These are phyloP conservation scores for Populus nigra DNA, from an alignment of 345 rosid genomes.

Conservation along the genomic window DNA sequence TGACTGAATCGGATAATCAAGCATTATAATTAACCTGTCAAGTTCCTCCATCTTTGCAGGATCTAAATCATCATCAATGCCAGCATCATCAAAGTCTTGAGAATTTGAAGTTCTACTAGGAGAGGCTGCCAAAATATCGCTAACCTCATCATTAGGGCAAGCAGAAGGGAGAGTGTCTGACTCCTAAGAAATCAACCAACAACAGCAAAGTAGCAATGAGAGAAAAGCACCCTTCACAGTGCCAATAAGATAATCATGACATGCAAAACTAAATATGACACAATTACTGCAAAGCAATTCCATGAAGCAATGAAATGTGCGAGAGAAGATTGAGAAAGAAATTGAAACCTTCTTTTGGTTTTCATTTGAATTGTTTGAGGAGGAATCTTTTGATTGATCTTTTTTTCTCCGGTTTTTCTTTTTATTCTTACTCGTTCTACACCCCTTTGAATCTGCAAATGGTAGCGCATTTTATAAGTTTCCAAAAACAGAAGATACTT, in stretches of 20 bases:
- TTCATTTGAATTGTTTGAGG: constrained; percentile 34
- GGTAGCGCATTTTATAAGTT: constrained; percentile 9
- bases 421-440: constrained; percentile 52
- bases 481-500: not conserved
- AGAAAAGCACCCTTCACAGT: not conserved
- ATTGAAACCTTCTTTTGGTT: constrained; percentile 45
- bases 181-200: constrained; percentile 42
- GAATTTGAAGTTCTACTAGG: constrained; percentile 38
- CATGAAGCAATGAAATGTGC: not conserved
- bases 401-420: constrained; percentile 70
- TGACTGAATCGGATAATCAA: not conserved
- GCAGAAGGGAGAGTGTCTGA: constrained; percentile 28
- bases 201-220: constrained; percentile 1
- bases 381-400: constrained; percentile 46
- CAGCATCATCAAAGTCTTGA: constrained; percentile 56
- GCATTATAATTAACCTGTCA: constrained; percentile 52
- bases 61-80: constrained; percentile 75
- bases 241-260: not conserved
- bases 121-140: constrained; percentile 34
- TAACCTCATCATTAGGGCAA: constrained; percentile 35
- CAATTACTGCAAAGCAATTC: not conserved
- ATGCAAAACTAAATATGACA: not conserved
- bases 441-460: constrained; percentile 67
- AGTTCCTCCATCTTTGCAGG: constrained; percentile 76
- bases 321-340: not conserved